Percentiles rank a stretch among this genome's conserved stretches.
Evolutionary conservation across 176 grass and related monocot genomes (phyloP).

Genomic region (Poa annua): DNA sequence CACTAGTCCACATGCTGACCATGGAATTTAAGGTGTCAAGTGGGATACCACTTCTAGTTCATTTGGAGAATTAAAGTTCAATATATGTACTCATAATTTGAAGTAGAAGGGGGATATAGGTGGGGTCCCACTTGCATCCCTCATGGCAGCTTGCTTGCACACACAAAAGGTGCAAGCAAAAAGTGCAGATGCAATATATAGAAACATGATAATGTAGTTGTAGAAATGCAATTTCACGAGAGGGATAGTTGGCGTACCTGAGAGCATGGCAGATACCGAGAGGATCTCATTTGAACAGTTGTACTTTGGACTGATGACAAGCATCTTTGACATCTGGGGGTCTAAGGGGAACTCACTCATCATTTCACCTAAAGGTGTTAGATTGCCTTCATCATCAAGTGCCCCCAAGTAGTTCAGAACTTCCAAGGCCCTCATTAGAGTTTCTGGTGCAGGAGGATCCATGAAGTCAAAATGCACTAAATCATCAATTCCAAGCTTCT

Average conservation of each 20-base stretch:
- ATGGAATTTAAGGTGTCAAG: too few species aligned
- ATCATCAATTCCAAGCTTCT: constrained; percentile 99
- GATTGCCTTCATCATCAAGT: constrained; percentile 88
- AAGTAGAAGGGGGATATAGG: too few species aligned
- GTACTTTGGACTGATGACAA: constrained; percentile 86
- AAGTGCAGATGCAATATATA: constrained; percentile 6
- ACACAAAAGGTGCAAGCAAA: constrained; percentile 18
- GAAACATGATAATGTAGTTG: constrained; percentile 5
- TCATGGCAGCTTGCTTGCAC: constrained; percentile 4
- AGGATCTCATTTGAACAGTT: constrained; percentile 99
- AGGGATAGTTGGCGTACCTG: constrained; percentile 60
- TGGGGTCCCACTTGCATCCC: too few species aligned
- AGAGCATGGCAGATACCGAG: constrained; percentile 95
- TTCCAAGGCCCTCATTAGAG: constrained; percentile 89
- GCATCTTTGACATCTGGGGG: constrained; percentile 98
- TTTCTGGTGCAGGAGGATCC: constrained; percentile 98
- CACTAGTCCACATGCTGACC: constrained; percentile 28
- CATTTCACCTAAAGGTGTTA: constrained; percentile 77
- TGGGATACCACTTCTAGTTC: too few species aligned
- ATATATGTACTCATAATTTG: too few species aligned
- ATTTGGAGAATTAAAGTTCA: too few species aligned
- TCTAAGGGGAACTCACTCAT: constrained; percentile 98
- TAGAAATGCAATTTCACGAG: constrained; percentile 11
- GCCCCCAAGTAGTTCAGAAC: constrained; percentile 93
- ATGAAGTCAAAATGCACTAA: constrained; percentile 99